Evolutionary conservation across 202 grass and related monocot genomes (phyloP).

Genomic region (Dendrocalamus latiflorus): DNA sequence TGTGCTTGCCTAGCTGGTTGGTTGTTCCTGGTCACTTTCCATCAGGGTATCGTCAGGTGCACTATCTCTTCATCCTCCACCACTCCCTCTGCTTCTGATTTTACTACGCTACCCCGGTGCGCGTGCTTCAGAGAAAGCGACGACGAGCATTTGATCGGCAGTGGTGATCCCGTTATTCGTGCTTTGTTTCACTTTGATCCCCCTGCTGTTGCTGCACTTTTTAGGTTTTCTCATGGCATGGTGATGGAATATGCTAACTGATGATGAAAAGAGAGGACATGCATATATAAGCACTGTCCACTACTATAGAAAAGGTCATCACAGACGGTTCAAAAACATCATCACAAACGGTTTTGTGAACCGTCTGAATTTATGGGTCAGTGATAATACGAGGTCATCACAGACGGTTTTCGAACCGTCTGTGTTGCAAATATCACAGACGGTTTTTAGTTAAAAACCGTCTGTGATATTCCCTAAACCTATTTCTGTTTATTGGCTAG

Average conservation of each 20-base stretch:
- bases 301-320: too few relatives aligned
- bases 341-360: too few relatives aligned
- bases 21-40: constrained; percentile 11
- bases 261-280: not conserved
- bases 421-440: too few relatives aligned
- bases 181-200: not conserved
- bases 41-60: constrained; percentile 1
- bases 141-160: not conserved
- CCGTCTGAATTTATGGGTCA: too few relatives aligned
- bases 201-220: constrained; percentile 1
- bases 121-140: not conserved
- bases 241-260: constrained; percentile 13
- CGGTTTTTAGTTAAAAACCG: too few relatives aligned
- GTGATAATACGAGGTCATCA: too few relatives aligned
- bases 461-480: too few relatives aligned
- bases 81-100: not conserved
- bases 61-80: not conserved
- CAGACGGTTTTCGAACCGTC: too few relatives aligned
- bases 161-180: not conserved
- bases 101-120: not conserved
- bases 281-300: not conserved
- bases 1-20: constrained; percentile 25
- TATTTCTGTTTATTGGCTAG: too few relatives aligned
- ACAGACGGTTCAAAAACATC: too few relatives aligned
- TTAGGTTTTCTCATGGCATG: constrained; percentile 12